phyloP scores from a whole-genome alignment of 345 rosid genomes.

The sweet orange (Citrus sinensis) region DNA sequence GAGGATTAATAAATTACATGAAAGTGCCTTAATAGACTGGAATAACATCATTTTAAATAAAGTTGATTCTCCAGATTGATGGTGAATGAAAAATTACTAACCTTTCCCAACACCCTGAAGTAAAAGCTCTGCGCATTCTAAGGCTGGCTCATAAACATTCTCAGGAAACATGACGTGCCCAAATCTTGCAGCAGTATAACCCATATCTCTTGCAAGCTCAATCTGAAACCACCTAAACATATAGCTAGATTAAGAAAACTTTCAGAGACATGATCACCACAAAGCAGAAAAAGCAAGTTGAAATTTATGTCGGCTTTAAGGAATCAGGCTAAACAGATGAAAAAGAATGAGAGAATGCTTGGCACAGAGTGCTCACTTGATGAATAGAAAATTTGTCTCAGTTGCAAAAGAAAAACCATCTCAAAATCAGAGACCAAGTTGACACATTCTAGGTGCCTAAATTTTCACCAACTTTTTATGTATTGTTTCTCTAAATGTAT shows the following conservation, averaged over 20 bases:
- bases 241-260: slow-evolving; percentile 43
- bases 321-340: not conserved
- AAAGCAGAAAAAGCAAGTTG: not conserved
- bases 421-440: not conserved
- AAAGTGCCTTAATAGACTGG: not conserved
- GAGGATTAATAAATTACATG: not conserved
- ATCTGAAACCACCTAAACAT: slow-evolving; percentile 85
- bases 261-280: slow-evolving; percentile 33
- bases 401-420: not conserved
- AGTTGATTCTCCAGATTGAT: not conserved
- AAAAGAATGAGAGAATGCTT: not conserved
- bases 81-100: slow-evolving; percentile 18
- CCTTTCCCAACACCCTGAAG: slow-evolving; percentile 94
- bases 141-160: slow-evolving; percentile 93
- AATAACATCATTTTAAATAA: not conserved
- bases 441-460: not conserved
- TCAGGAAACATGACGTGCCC: slow-evolving; percentile 99
- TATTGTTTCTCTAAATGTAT: not conserved
- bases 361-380: not conserved
- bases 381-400: not conserved
- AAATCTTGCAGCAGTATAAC: slow-evolving; percentile 93
- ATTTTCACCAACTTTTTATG: not conserved
- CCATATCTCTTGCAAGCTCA: slow-evolving; percentile 97
- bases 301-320: not conserved
- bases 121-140: slow-evolving; percentile 87